phyloP scores from a whole-genome alignment of 306 rosid genomes.

The Cicer pinnatifidum region DNA sequence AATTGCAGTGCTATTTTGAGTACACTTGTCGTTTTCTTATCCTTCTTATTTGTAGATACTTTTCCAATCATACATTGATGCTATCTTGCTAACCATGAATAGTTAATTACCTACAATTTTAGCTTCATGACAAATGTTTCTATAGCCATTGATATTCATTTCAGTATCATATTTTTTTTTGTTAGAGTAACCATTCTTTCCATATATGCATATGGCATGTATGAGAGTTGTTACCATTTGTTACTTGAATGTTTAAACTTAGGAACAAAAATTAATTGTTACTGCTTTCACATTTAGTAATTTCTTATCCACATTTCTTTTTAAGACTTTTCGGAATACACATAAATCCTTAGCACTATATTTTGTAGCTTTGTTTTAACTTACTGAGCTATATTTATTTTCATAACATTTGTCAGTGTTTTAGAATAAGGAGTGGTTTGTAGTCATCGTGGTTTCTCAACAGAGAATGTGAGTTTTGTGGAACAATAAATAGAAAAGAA shows the following conservation, averaged over 20 bases:
- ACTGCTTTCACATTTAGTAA: conserved; percentile 10
- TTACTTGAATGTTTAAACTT: conserved; percentile 7
- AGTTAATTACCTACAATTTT: conserved; percentile 27
- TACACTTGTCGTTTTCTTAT: conserved; percentile 32
- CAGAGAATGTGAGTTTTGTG: background rate
- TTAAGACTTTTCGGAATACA: background rate
- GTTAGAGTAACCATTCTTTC: conserved; percentile 9
- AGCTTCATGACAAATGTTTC: conserved; percentile 43
- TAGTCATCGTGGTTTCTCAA: background rate
- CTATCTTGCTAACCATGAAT: conserved; percentile 32
- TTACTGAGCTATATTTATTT: background rate
- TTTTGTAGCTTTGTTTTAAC: conserved; percentile 5
- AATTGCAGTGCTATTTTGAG: conserved; percentile 34
- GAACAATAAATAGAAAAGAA: background rate
- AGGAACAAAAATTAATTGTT: background rate
- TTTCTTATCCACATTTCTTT: conserved; percentile 7
- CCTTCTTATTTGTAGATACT: conserved; percentile 24
- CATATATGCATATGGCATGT: conserved; percentile 17
- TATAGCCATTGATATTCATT: background rate
- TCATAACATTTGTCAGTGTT: background rate
- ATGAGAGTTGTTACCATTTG: conserved; percentile 1
- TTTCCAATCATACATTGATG: conserved; percentile 30
- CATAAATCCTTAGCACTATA: background rate
- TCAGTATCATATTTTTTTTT: conserved; percentile 19
- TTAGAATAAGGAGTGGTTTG: background rate